A percentile compares a stretch with the other conserved stretches of the same genome.
These are phyloP conservation scores for Physcomitrellopsis africana DNA, from an alignment of 225 moss, liverwort and hornwort genomes.

Conservation along the genomic window DNA sequence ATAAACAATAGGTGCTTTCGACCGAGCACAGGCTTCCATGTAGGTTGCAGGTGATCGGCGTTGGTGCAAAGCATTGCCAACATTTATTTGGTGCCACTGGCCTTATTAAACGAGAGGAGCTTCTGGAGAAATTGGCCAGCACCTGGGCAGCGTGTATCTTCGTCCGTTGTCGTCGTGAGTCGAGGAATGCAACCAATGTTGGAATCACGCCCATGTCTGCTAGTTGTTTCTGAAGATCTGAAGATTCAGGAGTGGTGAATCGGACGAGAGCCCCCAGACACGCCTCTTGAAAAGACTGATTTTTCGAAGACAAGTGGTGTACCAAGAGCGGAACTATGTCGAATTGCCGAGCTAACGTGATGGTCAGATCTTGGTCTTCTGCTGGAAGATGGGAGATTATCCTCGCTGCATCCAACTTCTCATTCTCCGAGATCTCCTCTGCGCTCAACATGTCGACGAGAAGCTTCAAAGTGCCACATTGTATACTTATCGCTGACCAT, in stretches of 20 bases:
- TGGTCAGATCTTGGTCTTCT: slow-evolving; percentile 43
- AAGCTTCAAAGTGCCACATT: slow-evolving; percentile 26
- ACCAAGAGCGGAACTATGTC: slow-evolving; percentile 46
- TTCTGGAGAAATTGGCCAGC: slow-evolving; percentile 55
- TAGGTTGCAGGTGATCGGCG: slow-evolving; percentile 30
- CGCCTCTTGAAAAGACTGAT: slow-evolving; percentile 50
- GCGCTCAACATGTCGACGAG: slow-evolving; percentile 48
- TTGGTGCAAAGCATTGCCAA: slow-evolving; percentile 46
- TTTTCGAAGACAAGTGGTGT: slow-evolving; percentile 30
- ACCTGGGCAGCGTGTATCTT: slow-evolving; percentile 54
- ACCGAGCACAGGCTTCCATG: slow-evolving; percentile 55
- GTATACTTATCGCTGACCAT: slow-evolving; percentile 39
- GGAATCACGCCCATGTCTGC: slow-evolving; percentile 55
- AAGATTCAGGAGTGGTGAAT: slow-evolving; percentile 44
- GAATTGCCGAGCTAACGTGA: slow-evolving; percentile 26
- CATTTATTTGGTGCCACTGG: slow-evolving; percentile 33
- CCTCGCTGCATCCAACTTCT: slow-evolving; percentile 45
- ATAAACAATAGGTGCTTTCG: slow-evolving; percentile 30
- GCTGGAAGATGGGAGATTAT: slow-evolving; percentile 54
- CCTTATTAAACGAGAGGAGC: slow-evolving; percentile 30
- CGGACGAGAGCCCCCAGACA: slow-evolving; percentile 61
- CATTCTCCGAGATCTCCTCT: slow-evolving; percentile 29
- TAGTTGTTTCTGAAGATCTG: slow-evolving; percentile 47
- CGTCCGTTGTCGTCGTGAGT: slow-evolving; percentile 37
- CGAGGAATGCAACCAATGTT: slow-evolving; percentile 43